Evolutionary conservation across 2,329 filamentous ascomycete species (phyloP).

Genomic region (Fusarium begoniae): DNA sequence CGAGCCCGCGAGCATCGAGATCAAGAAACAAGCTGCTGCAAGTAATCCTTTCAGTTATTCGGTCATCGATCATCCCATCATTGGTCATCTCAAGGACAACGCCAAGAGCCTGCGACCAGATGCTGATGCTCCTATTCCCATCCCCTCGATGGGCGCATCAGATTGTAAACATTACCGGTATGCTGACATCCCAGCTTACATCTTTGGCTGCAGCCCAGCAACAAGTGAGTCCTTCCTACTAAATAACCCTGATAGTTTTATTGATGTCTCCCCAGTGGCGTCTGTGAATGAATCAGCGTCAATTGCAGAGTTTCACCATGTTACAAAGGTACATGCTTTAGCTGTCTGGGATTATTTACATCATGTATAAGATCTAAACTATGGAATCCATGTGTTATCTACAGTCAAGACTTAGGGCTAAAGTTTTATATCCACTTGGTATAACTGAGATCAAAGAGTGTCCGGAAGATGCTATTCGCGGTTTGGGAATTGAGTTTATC

Average conservation of each 20-base stretch:
- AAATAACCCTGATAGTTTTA: no score
- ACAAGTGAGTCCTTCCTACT: background rate
- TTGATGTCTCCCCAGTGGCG: background rate
- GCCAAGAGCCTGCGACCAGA: background rate
- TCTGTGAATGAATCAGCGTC: background rate
- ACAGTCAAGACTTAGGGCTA: accelerated
- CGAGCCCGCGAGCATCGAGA: background rate
- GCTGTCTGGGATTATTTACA: conserved; percentile 2
- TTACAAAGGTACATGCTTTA: conserved; percentile 1
- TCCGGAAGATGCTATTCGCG: background rate
- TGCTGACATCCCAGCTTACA: background rate
- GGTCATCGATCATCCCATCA: background rate
- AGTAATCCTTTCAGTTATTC: background rate
- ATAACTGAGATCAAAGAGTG: background rate
- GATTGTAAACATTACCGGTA: conserved; percentile 7
- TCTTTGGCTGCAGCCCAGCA: background rate
- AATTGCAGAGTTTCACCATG: background rate
- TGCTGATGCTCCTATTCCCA: background rate
- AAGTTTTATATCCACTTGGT: accelerated
- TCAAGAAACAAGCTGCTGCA: background rate
- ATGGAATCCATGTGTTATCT: background rate
- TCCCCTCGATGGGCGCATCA: conserved; percentile 1
- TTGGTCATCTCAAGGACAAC: background rate
- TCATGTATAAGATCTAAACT: background rate
- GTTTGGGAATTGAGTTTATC: background rate